Evolutionary conservation across 2,329 filamentous ascomycete genomes (phyloP).

Genomic region (Thielaviopsis euricoi): DNA sequence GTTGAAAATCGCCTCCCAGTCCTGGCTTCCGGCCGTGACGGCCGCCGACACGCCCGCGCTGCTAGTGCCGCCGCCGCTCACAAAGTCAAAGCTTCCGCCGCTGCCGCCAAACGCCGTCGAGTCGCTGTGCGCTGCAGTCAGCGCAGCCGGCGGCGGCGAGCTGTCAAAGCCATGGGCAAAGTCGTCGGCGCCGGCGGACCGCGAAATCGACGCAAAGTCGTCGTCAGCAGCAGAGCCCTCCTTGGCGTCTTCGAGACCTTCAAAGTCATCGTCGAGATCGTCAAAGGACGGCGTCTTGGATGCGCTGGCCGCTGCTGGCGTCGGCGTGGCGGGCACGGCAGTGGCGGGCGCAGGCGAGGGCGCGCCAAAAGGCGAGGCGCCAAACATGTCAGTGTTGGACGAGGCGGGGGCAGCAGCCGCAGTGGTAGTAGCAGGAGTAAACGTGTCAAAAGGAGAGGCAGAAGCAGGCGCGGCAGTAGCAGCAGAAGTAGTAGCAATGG

Average conservation of each 20-base stretch:
- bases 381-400: slow-evolving; percentile 23
- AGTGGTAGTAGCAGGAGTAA: not conserved
- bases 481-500: slow-evolving; percentile 16
- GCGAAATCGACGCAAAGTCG: slow-evolving; percentile 60
- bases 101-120: slow-evolving; percentile 32
- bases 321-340: slow-evolving; percentile 16
- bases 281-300: slow-evolving; percentile 42
- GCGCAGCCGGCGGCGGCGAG: slow-evolving; percentile 28
- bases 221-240: slow-evolving; percentile 60
- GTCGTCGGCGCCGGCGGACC: slow-evolving; percentile 54
- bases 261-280: slow-evolving; percentile 66
- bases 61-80: slow-evolving; percentile 19
- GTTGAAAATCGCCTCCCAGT: not conserved
- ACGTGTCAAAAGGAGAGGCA: not conserved
- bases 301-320: slow-evolving; percentile 17
- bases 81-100: slow-evolving; percentile 45
- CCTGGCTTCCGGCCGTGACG: slow-evolving; percentile 24
- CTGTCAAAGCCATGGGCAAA: slow-evolving; percentile 75
- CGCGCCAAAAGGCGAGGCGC: slow-evolving; percentile 17
- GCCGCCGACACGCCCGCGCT: slow-evolving; percentile 18
- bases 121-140: slow-evolving; percentile 36
- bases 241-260: slow-evolving; percentile 69
- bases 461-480: slow-evolving; percentile 9
- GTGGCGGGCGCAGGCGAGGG: slow-evolving; percentile 6
- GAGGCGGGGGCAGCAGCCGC: slow-evolving; percentile 16